Conservation (phyloP, 306 rosid genomes). For the Begonia masoniana region DNA sequence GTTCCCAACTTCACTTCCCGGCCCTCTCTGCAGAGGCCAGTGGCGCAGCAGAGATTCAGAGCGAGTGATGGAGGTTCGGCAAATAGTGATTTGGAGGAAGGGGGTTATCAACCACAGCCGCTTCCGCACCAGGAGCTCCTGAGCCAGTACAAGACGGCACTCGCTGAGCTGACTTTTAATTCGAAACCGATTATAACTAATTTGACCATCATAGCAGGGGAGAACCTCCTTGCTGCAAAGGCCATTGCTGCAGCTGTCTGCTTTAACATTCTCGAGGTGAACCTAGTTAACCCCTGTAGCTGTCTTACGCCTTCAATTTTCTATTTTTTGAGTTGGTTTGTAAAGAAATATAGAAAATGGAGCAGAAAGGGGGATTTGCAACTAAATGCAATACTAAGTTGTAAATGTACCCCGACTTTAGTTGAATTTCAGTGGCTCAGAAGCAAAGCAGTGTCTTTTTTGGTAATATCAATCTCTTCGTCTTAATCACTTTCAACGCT, state of each 20-base stretch:
- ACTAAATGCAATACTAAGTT: conserved; percentile 9
- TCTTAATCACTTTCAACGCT: conserved; percentile 6
- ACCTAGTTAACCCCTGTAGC: conserved; percentile 36
- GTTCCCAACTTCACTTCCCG: conserved; percentile 25
- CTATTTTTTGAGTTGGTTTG: conserved; percentile 32
- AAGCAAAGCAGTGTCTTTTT: conserved; percentile 6
- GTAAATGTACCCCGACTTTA: conserved; percentile 15
- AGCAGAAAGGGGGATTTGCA: background rate
- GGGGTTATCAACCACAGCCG: conserved; percentile 64
- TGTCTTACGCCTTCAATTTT: conserved; percentile 26
- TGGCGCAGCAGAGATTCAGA: conserved; percentile 32
- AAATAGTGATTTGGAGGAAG: conserved; percentile 32
- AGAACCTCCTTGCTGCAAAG: conserved; percentile 50
- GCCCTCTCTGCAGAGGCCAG: conserved; percentile 50
- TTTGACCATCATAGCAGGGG: conserved; percentile 85
- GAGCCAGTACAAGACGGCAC: conserved; percentile 57
- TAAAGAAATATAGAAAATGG: conserved; percentile 15
- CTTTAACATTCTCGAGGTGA: conserved; percentile 89
- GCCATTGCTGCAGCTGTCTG: conserved; percentile 57
- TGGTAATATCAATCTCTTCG: conserved; percentile 3
- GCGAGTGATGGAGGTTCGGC: conserved; percentile 38
- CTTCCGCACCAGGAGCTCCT: conserved; percentile 61
- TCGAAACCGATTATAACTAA: conserved; percentile 84
- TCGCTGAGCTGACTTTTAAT: conserved; percentile 83
- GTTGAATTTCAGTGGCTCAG: conserved; percentile 18